Base-by-base conservation (phyloP, 805 yeast species). In the Clavispora asparagi region DNA sequence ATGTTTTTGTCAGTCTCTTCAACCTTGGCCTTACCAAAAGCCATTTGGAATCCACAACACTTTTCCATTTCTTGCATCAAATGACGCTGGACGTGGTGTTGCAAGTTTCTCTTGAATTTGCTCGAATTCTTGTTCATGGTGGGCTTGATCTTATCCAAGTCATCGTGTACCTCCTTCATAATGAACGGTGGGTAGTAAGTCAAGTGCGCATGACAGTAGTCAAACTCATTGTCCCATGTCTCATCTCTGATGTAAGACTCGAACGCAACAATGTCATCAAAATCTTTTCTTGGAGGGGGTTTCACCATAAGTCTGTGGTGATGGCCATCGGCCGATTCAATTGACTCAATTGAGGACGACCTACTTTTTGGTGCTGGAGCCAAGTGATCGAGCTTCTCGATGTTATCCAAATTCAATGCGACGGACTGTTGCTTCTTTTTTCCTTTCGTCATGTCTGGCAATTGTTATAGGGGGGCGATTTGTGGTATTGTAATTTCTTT, bases 161-260 rank as follows among this genome's bases (percentile, higher is more conserved):
- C 81, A 47, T 82, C 79, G 53, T 82, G 87, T 50, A 82, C 77
- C 47, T 81, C 85, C 52, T 77, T 76, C 62, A 83, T 53, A 41
- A 85, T 78, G 60, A 85, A 85, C 42, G 92, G 92, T 17, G 94
- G 94, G 58, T 79, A 73, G 64, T 85, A 85, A 42, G 71, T 72
- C 49, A 85, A 68, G 51, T 78, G 82, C 32, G 87, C 86, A 59
- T 83, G 85, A 53, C 82, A 68, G 56, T 81, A 77, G 59, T 81
- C 87, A 54, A 77, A 82, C 49, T 85, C 91, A 51, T 84, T 82
- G 62, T 85, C 91, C 77, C 87, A 83, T 3, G 85, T 79, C 59
- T 84, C 91, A 60, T 82, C 87, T 58, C 81, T 75, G 48, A 85
- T 69, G 62, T 71, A 85, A 25, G 74, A 71, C 59, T 82, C 88